Evolutionary conservation across 306 rosid genomes (phyloP).

Genomic region (Acacia confusa): DNA sequence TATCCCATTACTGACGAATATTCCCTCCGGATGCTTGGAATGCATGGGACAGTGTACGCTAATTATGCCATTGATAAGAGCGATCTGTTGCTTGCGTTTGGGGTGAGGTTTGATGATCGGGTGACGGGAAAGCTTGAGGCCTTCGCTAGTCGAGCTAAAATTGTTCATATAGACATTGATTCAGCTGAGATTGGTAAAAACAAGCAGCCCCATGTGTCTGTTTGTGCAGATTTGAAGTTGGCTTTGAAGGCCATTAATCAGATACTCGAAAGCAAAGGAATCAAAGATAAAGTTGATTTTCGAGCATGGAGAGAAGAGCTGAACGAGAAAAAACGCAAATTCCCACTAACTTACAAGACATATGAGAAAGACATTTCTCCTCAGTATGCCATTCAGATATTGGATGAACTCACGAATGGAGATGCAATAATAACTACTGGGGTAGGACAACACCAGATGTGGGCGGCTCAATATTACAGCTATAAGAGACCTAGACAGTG

Average conservation of each 20-base stretch:
- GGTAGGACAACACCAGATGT: slow-evolving; percentile 89
- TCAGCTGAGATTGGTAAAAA: slow-evolving; percentile 92
- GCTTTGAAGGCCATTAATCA: slow-evolving; percentile 65
- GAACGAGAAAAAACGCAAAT: slow-evolving; percentile 61
- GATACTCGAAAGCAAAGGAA: slow-evolving; percentile 45
- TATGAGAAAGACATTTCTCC: slow-evolving; percentile 81
- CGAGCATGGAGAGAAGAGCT: slow-evolving; percentile 74
- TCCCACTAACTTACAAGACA: slow-evolving; percentile 67
- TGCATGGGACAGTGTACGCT: slow-evolving; percentile 92
- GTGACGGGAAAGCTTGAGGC: slow-evolving; percentile 91
- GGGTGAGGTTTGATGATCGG: slow-evolving; percentile 90
- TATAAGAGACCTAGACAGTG: slow-evolving; percentile 74
- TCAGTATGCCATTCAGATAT: slow-evolving; percentile 82
- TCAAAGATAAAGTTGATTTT: slow-evolving; percentile 49
- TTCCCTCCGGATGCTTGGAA: slow-evolving; percentile 86
- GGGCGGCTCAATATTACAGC: slow-evolving; percentile 88
- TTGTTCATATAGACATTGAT: slow-evolving; percentile 87
- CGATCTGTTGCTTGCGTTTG: slow-evolving; percentile 82
- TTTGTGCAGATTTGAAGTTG: slow-evolving; percentile 74
- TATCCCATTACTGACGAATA: slow-evolving; percentile 48
- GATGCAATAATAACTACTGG: slow-evolving; percentile 82
- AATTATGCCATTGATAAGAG: slow-evolving; percentile 81
- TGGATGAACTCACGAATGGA: slow-evolving; percentile 81
- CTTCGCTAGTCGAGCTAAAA: slow-evolving; percentile 86
- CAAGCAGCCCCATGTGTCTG: slow-evolving; percentile 84